These are phyloP conservation scores for Ciborinia camelliae DNA, from an alignment of 2,329 filamentous ascomycete genomes.

Conservation along the genomic window DNA sequence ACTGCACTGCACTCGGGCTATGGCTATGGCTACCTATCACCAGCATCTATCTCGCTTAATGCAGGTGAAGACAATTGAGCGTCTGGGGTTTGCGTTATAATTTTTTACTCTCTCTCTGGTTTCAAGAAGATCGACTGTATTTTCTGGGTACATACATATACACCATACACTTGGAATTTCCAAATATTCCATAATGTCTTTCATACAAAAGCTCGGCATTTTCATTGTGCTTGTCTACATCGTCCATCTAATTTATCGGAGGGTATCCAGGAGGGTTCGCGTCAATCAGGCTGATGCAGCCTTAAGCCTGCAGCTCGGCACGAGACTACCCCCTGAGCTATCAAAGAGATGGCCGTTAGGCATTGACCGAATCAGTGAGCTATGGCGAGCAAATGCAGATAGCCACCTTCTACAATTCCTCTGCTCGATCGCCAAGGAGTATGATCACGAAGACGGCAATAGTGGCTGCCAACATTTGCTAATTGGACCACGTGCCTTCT, in stretches of 20 bases:
- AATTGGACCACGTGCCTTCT: background rate
- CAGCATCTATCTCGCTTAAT: too few relatives aligned
- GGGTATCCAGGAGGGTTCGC: background rate
- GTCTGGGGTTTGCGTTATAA: too few relatives aligned
- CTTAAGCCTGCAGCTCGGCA: background rate
- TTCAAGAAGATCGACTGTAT: background rate
- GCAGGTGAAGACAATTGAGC: too few relatives aligned
- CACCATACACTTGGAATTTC: background rate
- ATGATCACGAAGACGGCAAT: background rate
- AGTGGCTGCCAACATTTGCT: background rate
- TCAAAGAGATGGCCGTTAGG: constrained; percentile 3
- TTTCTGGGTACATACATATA: too few relatives aligned
- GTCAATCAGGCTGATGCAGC: background rate
- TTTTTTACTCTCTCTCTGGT: too few relatives aligned
- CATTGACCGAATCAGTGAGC: background rate
- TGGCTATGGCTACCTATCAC: too few relatives aligned
- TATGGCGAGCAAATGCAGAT: background rate
- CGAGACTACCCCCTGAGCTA: constrained; percentile 1
- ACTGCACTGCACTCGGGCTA: too few relatives aligned
- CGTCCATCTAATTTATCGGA: background rate
- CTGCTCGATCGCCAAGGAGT: background rate
- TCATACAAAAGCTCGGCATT: background rate
- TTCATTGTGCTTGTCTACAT: constrained; percentile 2
- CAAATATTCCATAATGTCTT: background rate
- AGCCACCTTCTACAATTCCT: background rate